phyloP scores from a whole-genome alignment of 2,329 filamentous ascomycete genomes.

The Aureobasidium zeae region DNA sequence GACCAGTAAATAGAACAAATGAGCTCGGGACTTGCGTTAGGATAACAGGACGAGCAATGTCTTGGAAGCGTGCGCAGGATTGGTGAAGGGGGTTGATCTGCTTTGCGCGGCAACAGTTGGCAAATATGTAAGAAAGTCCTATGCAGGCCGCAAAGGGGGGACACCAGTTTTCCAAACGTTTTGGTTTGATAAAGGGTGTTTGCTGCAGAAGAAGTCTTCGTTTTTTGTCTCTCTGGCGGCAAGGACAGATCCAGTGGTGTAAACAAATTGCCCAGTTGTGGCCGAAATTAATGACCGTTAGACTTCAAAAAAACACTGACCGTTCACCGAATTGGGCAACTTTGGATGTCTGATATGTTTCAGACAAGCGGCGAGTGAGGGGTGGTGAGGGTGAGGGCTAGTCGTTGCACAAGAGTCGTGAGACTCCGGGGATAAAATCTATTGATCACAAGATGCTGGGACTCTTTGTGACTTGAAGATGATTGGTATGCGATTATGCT shows the following conservation, averaged over 20 bases:
- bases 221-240: background rate
- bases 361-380: background rate
- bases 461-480: background rate
- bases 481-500: too few relatives aligned
- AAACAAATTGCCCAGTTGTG: slow-evolving; percentile 11
- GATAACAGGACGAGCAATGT: background rate
- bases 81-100: background rate
- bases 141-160: background rate
- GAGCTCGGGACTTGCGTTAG: background rate
- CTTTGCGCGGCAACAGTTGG: background rate
- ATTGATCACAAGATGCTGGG: background rate
- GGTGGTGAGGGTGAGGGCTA: background rate
- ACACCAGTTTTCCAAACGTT: background rate
- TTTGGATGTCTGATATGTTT: slow-evolving; percentile 4
- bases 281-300: slow-evolving; percentile 14
- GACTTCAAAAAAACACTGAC: slow-evolving; percentile 8
- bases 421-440: background rate
- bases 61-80: slow-evolving; percentile 3
- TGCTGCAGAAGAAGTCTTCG: background rate
- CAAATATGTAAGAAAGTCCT: slow-evolving; percentile 1
- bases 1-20: too few relatives aligned
- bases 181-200: slow-evolving; percentile 12
- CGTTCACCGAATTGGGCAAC: slow-evolving; percentile 4
- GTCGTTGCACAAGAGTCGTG: background rate
- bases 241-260: slow-evolving; percentile 6